Evolutionary conservation across 257 asterid species (phyloP).

Genomic region (Solanum bukasovii): DNA sequence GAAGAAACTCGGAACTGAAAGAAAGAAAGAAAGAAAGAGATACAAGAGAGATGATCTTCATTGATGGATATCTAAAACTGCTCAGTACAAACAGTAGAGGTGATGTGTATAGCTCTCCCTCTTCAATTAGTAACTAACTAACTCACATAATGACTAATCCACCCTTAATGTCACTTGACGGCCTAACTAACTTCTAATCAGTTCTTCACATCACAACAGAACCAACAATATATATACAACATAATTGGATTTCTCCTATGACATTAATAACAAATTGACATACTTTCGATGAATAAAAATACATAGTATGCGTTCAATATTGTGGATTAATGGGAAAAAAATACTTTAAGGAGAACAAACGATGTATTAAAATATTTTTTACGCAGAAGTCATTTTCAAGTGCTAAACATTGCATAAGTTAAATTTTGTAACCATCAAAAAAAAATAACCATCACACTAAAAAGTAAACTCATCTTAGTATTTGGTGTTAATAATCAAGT

Average conservation of each 20-base stretch:
- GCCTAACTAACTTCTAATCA: not conserved
- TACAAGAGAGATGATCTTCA: not conserved
- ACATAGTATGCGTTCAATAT: not conserved
- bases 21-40: not conserved
- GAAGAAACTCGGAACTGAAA: too few relatives aligned
- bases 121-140: not conserved
- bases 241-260: too few relatives aligned
- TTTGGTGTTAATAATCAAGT: not conserved
- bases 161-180: not conserved
- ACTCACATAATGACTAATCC: not conserved
- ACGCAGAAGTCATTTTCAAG: not conserved
- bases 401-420: not conserved
- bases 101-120: not conserved
- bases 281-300: not conserved
- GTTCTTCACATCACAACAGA: not conserved
- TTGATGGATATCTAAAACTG: not conserved
- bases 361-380: too few relatives aligned
- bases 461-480: not conserved
- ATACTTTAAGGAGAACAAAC: not conserved
- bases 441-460: not conserved
- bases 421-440: not conserved
- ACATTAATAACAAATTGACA: too few relatives aligned
- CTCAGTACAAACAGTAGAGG: not conserved
- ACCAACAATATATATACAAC: too few relatives aligned
- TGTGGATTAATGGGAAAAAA: too few relatives aligned